These are phyloP conservation scores for Cucurbita argyrosperma DNA, from an alignment of 306 rosid species.

Conservation along the genomic window DNA sequence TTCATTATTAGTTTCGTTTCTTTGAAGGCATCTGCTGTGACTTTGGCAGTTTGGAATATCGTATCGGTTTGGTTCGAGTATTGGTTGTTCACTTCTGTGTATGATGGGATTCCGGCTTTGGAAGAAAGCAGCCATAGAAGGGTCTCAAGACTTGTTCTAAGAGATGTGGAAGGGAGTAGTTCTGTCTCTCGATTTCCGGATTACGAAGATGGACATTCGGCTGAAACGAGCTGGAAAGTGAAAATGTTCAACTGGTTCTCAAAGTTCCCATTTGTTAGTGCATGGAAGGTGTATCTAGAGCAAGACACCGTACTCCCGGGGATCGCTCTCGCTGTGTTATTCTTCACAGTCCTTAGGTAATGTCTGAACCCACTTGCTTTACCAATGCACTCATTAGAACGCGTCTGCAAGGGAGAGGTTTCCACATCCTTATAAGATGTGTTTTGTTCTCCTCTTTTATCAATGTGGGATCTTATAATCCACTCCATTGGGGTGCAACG, in stretches of 20 bases:
- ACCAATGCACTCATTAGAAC: too few species aligned
- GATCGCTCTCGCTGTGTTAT: conserved; percentile 61
- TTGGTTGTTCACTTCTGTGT: conserved; percentile 71
- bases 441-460: too few species aligned
- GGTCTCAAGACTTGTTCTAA: conserved; percentile 19
- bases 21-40: conserved; percentile 64
- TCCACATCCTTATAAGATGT: too few species aligned
- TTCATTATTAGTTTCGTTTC: conserved; percentile 76
- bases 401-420: too few species aligned
- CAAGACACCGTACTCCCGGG: conserved; percentile 82
- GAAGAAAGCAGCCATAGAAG: conserved; percentile 39
- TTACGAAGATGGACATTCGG: background rate
- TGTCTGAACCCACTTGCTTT: too few species aligned
- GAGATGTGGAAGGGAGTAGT: conserved; percentile 12
- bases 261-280: conserved; percentile 35
- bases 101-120: conserved; percentile 61
- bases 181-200: conserved; percentile 15
- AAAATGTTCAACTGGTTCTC: conserved; percentile 16
- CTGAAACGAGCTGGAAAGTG: conserved; percentile 13
- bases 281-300: conserved; percentile 60
- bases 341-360: conserved; percentile 82
- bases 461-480: too few species aligned
- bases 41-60: conserved; percentile 59
- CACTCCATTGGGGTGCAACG: too few species aligned
- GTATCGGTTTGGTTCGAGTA: conserved; percentile 67